Evolutionary conservation across 441 rosid species (phyloP), one percentile per base, ranked within the genome.

Genomic region (Corymbia calophylla): DNA sequence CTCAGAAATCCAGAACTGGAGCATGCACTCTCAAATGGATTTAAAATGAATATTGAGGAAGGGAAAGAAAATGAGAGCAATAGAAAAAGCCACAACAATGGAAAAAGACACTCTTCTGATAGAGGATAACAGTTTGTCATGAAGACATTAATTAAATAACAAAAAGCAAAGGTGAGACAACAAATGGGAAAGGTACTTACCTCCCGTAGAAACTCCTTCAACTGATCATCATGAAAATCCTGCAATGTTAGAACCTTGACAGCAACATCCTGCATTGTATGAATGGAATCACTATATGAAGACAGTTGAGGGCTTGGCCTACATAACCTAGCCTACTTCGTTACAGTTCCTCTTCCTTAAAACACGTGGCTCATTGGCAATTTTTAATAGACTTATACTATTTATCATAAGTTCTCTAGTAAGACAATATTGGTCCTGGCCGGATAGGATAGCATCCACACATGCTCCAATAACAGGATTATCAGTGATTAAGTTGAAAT

Each of bases 121-220:
- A 29, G 84, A 77, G 84, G 84, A 77, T 44, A n/a, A 12, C 84
- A 77, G 18, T 23, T 23, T 44, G 84, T 77, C 84, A 23, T 23
- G 84, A 77, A 77, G 84, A 77, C 51, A 44, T 77, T 23, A 77
- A 77, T 77, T 77, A 7, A 23, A 44, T 17, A 77, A 77, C 84
- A 44, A 44, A 29, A 73, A 29, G 66, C 53, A 54, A 39, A 70
- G 31, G 21, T 48, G 60, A 70, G 31, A 88, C 18, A 84, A 77
- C 19, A 21, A 80, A 23, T 80, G 51, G 5, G 60, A 25, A 44
- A 44, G 8, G 49, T 88, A 17, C 31, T 23, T 89, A 98, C 99
- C 99, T 98, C 99, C 92, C 99, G 94, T 56, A 97, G 90, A 90
- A 97, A 98, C 91, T 96, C 99, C 94, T 94, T 96, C 93, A 98